phyloP scores from a whole-genome alignment of 768 basidiomycete genomes.

The Lepiota subincarnata region DNA sequence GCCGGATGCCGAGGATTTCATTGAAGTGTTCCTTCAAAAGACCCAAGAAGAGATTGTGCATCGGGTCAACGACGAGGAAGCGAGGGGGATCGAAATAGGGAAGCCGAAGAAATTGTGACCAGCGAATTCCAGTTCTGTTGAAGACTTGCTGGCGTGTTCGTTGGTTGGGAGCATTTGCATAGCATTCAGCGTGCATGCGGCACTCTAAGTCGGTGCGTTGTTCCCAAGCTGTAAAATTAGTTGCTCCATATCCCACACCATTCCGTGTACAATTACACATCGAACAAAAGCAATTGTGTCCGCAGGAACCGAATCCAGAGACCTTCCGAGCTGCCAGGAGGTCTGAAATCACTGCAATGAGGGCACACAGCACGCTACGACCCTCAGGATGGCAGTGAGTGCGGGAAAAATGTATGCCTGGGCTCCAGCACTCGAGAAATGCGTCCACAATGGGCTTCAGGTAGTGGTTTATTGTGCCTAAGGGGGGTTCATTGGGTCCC shows the following conservation, averaged over 20 bases:
- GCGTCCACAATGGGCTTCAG: conserved; percentile 31
- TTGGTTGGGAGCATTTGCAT: conserved; percentile 4
- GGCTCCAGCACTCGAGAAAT: conserved; percentile 23
- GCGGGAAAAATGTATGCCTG: conserved; percentile 20
- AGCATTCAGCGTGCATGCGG: background rate
- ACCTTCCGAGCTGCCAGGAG: conserved; percentile 26
- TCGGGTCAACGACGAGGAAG: conserved; percentile 14
- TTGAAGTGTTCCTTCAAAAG: conserved; percentile 13
- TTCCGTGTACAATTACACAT: conserved; percentile 2
- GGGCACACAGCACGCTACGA: conserved; percentile 18
- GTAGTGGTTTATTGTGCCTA: conserved; percentile 29
- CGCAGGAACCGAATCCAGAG: conserved; percentile 19
- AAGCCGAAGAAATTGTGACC: conserved; percentile 11
- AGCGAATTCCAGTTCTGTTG: conserved; percentile 11
- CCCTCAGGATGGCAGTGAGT: conserved; percentile 18
- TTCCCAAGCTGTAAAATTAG: conserved; percentile 3
- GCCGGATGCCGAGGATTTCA: no score
- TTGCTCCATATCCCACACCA: conserved; percentile 2
- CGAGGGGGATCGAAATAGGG: conserved; percentile 14
- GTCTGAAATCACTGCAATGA: conserved; percentile 32
- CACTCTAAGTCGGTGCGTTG: background rate
- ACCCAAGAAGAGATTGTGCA: conserved; percentile 15
- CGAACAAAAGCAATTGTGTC: conserved; percentile 9
- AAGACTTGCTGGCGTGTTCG: background rate
- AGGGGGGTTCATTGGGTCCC: conserved; percentile 19